Base-by-base conservation (phyloP, 768 basidiomycete genomes). In the Neoboletus magnificus region DNA sequence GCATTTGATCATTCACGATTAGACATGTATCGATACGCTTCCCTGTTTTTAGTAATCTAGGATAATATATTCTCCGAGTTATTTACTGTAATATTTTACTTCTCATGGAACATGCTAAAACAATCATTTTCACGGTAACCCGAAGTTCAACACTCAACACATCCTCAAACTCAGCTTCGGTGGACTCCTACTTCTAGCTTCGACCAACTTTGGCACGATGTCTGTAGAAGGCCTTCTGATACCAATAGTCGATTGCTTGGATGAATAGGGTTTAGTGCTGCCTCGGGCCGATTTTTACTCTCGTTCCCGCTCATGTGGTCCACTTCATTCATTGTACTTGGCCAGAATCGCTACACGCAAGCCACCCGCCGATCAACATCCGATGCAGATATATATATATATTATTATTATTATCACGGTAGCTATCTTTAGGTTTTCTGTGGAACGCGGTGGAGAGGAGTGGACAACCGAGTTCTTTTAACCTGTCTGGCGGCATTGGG, bases 11-110 rank as follows among this genome's bases (percentile, higher is more conserved):
- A 1, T 29, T n/a, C 10, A 45, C 30, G 13, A 56, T 11, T 56
- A 56, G 46, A 56, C 40, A 48, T 56, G 56, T 56, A 57, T 56
- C 39, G 12, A 44, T 56, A 40, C 8, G 3, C 5, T 7, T 12
- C 33, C 41, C 10, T 9, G n/a, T 12, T 9, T 35, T 13, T 9
- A 13, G 6, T 33, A 32, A 13, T 20, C n/a, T 7, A 8, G 44
- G 44, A n/a, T 16, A 16, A 44, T 8, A 10, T 16, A 43, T 27
- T 15, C 12, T 12, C 1, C 8, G 6, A 13, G 6, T 20, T 23
- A 29, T 18, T 4, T 7, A 2, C 16, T 50, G 27, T 3, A 37
- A n/a, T 16, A 16, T 37, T n/a, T n/a, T 5, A 27, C 27, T 16
- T 33, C 11, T 4, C 4, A 33, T 48, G 5, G 3, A 50, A n/a